Evolutionary conservation across 225 moss, liverwort and hornwort genomes (phyloP).

Genomic region (Sphagnum tenellum): DNA sequence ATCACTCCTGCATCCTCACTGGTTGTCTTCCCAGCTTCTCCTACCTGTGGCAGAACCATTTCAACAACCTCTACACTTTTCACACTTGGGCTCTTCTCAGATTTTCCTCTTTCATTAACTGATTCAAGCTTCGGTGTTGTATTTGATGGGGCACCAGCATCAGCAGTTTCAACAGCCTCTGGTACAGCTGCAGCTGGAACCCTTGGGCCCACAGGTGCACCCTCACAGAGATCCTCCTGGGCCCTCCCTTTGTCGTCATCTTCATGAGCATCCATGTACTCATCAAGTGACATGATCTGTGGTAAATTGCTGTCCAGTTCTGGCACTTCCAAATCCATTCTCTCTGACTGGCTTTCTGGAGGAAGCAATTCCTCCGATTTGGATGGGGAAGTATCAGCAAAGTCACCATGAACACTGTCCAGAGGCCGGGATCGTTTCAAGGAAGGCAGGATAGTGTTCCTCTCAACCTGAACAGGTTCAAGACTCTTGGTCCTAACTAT

Average conservation of each 20-base stretch:
- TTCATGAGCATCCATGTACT: slow-evolving; percentile 52
- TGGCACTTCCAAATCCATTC: slow-evolving; percentile 11
- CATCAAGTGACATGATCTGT: slow-evolving; percentile 58
- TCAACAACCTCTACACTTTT: slow-evolving; percentile 12
- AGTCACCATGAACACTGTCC: slow-evolving; percentile 18
- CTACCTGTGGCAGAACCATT: slow-evolving; percentile 15
- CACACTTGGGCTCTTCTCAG: slow-evolving; percentile 20
- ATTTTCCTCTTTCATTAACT: slow-evolving; percentile 4
- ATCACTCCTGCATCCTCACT: slow-evolving; percentile 20
- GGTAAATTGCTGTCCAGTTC: slow-evolving; percentile 35
- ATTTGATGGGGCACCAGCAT: slow-evolving; percentile 7
- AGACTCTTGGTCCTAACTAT: background rate
- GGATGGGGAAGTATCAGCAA: slow-evolving; percentile 10
- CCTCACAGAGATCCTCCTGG: slow-evolving; percentile 37
- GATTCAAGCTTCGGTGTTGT: slow-evolving; percentile 4
- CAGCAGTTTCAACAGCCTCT: slow-evolving; percentile 17
- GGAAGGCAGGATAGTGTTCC: slow-evolving; percentile 19
- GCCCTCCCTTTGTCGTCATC: slow-evolving; percentile 13
- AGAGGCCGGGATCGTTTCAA: slow-evolving; percentile 36
- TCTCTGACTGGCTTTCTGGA: slow-evolving; percentile 3
- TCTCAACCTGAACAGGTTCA: slow-evolving; percentile 13
- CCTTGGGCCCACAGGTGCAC: slow-evolving; percentile 44
- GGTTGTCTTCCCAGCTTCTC: slow-evolving; percentile 10
- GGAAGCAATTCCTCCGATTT: slow-evolving; percentile 6
- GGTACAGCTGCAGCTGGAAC: slow-evolving; percentile 5